Conservation (phyloP, 495 filamentous ascomycete genomes). For the Penicillium steckii region DNA sequence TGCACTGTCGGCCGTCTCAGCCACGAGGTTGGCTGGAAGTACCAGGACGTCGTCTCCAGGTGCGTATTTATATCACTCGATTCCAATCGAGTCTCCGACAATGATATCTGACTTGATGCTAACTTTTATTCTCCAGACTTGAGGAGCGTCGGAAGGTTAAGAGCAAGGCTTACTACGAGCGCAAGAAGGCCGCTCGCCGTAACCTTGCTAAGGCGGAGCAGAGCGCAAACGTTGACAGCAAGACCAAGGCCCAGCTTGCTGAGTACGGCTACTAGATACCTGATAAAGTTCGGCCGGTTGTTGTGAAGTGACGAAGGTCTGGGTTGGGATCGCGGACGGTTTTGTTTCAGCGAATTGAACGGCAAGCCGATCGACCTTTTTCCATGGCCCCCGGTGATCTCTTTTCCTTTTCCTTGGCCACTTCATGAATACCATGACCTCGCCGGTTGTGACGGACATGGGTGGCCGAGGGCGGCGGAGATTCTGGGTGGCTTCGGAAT, state of each 20-base stretch:
- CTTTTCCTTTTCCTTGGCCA: conserved; percentile 26
- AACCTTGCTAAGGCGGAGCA: conserved; percentile 89
- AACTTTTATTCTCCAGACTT: conserved; percentile 58
- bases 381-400: conserved; percentile 27
- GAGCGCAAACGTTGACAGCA: conserved; percentile 80
- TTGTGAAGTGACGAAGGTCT: conserved; percentile 43
- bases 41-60: conserved; percentile 97
- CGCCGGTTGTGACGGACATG: conserved; percentile 41
- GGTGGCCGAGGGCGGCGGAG: conserved; percentile 24
- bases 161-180: conserved; percentile 97
- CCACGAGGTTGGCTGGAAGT: conserved; percentile 99
- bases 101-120: background rate
- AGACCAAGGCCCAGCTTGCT: conserved; percentile 68
- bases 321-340: conserved; percentile 48
- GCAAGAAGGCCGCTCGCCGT: conserved; percentile 93
- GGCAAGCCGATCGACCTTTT: conserved; percentile 45
- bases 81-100: background rate
- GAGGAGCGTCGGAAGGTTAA: conserved; percentile 99
- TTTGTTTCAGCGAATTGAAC: conserved; percentile 47
- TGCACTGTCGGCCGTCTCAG: conserved; percentile 96
- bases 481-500: conserved; percentile 27
- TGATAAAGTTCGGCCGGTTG: conserved; percentile 45
- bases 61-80: conserved; percentile 48
- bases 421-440: conserved; percentile 14
- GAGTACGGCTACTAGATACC: conserved; percentile 69